Conservation (phyloP, 495 filamentous ascomycete species). For the Penicillium roqueforti region DNA sequence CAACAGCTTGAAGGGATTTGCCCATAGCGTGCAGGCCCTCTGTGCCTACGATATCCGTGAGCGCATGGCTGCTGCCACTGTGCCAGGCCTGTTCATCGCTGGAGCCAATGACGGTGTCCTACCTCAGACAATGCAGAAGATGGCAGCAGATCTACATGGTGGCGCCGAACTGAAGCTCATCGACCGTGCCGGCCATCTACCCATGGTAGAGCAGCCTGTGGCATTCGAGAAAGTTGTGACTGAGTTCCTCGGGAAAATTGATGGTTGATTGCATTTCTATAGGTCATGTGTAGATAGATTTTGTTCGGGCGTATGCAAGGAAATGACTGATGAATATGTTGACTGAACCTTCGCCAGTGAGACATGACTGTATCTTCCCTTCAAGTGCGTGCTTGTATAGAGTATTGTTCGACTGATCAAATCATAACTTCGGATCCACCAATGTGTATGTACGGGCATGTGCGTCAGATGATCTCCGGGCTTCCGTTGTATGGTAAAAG, state of each 20-base stretch:
- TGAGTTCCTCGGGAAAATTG: slow-evolving; percentile 44
- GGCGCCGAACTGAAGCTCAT: slow-evolving; percentile 58
- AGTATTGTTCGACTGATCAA: neutral
- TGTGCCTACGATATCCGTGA: slow-evolving; percentile 70
- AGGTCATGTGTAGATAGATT: neutral
- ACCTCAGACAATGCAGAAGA: slow-evolving; percentile 71
- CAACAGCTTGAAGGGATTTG: slow-evolving; percentile 68
- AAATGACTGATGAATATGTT: slow-evolving; percentile 1
- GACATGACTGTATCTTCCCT: neutral
- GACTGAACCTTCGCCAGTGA: neutral
- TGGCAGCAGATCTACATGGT: slow-evolving; percentile 52
- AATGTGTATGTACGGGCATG: neutral
- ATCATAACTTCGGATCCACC: neutral
- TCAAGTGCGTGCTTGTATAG: neutral
- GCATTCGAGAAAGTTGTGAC: slow-evolving; percentile 60
- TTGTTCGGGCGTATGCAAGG: neutral
- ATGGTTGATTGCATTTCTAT: slow-evolving; percentile 16
- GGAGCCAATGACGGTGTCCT: slow-evolving; percentile 71
- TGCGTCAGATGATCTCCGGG: neutral
- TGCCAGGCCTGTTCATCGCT: slow-evolving; percentile 62
- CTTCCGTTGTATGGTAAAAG: neutral
- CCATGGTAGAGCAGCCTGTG: slow-evolving; percentile 72
- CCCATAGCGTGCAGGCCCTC: slow-evolving; percentile 63
- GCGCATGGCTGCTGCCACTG: slow-evolving; percentile 53
- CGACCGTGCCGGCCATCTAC: slow-evolving; percentile 68